A percentile compares a stretch with the other conserved stretches of the same genome.
phyloP scores from a whole-genome alignment of 306 rosid species.

The Phaseolus lunatus region DNA sequence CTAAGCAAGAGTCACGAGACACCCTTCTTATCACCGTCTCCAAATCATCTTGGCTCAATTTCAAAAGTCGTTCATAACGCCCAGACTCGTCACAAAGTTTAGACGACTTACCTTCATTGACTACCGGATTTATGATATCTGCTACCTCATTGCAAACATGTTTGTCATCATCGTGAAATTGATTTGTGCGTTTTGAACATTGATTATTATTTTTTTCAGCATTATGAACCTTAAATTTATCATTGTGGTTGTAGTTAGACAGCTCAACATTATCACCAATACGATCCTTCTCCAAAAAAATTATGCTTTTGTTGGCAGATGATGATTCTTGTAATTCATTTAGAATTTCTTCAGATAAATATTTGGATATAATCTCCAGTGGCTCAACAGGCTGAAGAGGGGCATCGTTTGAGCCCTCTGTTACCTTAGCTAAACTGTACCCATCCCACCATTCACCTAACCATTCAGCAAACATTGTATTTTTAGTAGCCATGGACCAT shows the following conservation, averaged over 20 bases:
- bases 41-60: constrained; percentile 80
- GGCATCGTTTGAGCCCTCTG: constrained; percentile 53
- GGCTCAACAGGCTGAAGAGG: constrained; percentile 65
- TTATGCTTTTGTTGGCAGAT: constrained; percentile 45
- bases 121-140: constrained; percentile 38
- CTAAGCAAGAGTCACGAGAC: constrained; percentile 75
- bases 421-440: constrained; percentile 58
- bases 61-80: constrained; percentile 61
- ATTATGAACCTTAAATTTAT: constrained; percentile 46
- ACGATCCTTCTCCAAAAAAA: constrained; percentile 49
- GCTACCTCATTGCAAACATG: constrained; percentile 43
- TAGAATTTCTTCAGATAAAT: constrained; percentile 65
- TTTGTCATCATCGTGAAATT: constrained; percentile 46
- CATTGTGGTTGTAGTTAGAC: constrained; percentile 45
- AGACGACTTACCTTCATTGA: constrained; percentile 29
- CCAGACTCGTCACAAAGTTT: constrained; percentile 49
- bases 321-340: constrained; percentile 51
- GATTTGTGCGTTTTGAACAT: constrained; percentile 42
- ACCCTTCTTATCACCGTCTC: constrained; percentile 79
- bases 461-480: constrained; percentile 96
- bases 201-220: constrained; percentile 41
- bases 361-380: constrained; percentile 68
- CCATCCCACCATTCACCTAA: constrained; percentile 93
- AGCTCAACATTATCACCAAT: constrained; percentile 44
- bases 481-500: constrained; percentile 79